Conservation (phyloP, 345 rosid genomes). For the Cardamine occulta region DNA sequence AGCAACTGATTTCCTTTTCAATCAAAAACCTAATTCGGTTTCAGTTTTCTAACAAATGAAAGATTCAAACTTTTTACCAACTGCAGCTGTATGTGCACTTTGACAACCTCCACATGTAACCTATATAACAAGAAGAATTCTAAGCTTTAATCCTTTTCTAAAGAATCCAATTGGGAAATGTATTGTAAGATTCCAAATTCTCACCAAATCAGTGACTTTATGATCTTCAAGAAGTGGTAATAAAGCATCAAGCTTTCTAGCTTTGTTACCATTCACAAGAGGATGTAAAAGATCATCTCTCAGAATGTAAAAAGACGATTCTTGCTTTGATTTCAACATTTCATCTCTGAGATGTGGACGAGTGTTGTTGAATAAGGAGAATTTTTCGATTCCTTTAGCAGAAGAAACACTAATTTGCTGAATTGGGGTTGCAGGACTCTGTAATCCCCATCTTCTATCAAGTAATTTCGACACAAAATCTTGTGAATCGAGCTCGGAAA, state of each 20-base stretch:
- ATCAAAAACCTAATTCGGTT: not conserved
- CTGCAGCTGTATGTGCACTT: constrained; percentile 91
- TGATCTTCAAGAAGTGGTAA: constrained; percentile 69
- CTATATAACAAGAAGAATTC: constrained; percentile 47
- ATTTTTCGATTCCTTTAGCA: constrained; percentile 23
- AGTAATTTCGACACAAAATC: constrained; percentile 57
- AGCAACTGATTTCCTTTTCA: constrained; percentile 9
- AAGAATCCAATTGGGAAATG: constrained; percentile 7
- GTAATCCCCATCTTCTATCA: constrained; percentile 71
- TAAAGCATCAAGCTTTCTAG: constrained; percentile 84
- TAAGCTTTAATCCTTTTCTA: constrained; percentile 1
- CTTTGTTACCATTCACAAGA: constrained; percentile 85
- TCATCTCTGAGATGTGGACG: constrained; percentile 53
- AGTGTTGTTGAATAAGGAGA: constrained; percentile 49
- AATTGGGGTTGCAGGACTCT: constrained; percentile 60
- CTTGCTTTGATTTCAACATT: constrained; percentile 32
- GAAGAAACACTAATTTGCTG: constrained; percentile 57
- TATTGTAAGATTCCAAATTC: constrained; percentile 12
- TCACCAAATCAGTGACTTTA: constrained; percentile 82
- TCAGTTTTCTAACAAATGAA: not conserved
- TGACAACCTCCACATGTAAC: constrained; percentile 97
- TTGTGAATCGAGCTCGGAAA: constrained; percentile 41
- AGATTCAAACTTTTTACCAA: constrained; percentile 54
- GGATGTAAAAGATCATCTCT: constrained; percentile 96
- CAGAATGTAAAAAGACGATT: constrained; percentile 63